Conservation (phyloP, 2,329 filamentous ascomycete genomes). For the Helminthosporium solani region DNA sequence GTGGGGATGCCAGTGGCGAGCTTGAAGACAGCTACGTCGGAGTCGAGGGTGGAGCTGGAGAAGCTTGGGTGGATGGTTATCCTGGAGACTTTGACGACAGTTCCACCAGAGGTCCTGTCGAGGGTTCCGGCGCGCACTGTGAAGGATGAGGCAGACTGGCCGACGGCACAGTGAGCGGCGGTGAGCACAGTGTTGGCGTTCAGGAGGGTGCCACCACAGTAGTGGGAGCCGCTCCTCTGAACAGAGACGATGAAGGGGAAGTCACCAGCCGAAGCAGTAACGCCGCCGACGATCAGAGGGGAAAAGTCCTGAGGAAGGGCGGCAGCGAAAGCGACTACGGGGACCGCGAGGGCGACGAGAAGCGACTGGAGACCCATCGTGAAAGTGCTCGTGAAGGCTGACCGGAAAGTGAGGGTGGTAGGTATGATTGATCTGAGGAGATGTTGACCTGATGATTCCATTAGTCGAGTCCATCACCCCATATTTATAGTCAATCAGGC, state of each 20-base stretch:
- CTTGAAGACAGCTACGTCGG: slow-evolving; percentile 21
- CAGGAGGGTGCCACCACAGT: slow-evolving; percentile 31
- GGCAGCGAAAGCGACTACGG: slow-evolving; percentile 20
- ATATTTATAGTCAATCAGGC: slow-evolving; percentile 19
- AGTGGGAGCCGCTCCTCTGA: slow-evolving; percentile 21
- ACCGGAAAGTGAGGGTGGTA: slow-evolving; percentile 5
- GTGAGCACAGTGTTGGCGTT: slow-evolving; percentile 32
- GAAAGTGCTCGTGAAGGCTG: not conserved
- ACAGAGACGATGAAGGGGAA: slow-evolving; percentile 33
- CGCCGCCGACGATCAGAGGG: slow-evolving; percentile 27
- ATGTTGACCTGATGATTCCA: slow-evolving; percentile 21
- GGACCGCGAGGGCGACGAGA: slow-evolving; percentile 22
- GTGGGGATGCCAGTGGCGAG: slow-evolving; percentile 20
- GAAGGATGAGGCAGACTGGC: slow-evolving; percentile 15
- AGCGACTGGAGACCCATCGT: slow-evolving; percentile 14
- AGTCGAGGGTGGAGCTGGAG: slow-evolving; percentile 14
- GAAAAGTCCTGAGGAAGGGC: slow-evolving; percentile 23
- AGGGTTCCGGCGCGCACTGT: slow-evolving; percentile 24
- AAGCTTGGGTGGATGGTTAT: slow-evolving; percentile 25
- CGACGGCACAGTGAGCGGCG: slow-evolving; percentile 29
- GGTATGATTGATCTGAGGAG: slow-evolving; percentile 10
- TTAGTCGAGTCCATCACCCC: slow-evolving; percentile 2
- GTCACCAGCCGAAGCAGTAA: slow-evolving; percentile 23
- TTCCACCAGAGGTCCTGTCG: slow-evolving; percentile 15
- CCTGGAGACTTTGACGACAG: slow-evolving; percentile 17